Evolutionary conservation across 2,329 filamentous ascomycete species (phyloP).

Genomic region (Pezicula rhizophila): DNA sequence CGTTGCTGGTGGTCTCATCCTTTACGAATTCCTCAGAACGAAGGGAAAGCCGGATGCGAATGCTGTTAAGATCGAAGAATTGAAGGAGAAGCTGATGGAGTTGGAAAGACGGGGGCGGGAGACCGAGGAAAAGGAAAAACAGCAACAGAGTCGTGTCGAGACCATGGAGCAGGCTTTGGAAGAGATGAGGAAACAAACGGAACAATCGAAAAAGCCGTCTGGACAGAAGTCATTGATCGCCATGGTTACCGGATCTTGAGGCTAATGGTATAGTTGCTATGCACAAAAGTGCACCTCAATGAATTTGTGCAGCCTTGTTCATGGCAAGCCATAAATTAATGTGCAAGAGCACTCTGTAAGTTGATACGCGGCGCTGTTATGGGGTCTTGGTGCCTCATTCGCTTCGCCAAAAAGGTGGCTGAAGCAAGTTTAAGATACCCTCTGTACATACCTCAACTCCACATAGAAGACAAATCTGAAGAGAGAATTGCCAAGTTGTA

Average conservation of each 20-base stretch:
- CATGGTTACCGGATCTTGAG: slow-evolving; percentile 3
- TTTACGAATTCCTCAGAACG: slow-evolving; percentile 56
- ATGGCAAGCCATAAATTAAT: not conserved
- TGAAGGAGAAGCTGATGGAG: slow-evolving; percentile 49
- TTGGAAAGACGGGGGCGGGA: slow-evolving; percentile 41
- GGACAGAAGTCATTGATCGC: slow-evolving; percentile 15
- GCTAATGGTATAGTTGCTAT: not conserved
- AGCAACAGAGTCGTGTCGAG: slow-evolving; percentile 23
- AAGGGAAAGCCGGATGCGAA: slow-evolving; percentile 56
- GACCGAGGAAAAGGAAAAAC: slow-evolving; percentile 45
- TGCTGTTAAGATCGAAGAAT: slow-evolving; percentile 43
- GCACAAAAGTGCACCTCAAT: not conserved
- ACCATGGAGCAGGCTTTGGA: slow-evolving; percentile 26
- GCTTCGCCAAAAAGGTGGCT: slow-evolving; percentile 1
- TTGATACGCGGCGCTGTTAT: too few relatives aligned
- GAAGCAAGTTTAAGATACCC: slow-evolving; percentile 7
- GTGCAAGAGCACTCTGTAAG: slow-evolving; percentile 1
- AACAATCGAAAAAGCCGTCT: slow-evolving; percentile 9
- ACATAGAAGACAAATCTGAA: slow-evolving; percentile 5
- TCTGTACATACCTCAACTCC: slow-evolving; percentile 8
- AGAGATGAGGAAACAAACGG: slow-evolving; percentile 17
- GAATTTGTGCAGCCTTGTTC: too few relatives aligned
- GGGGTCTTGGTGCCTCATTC: not conserved
- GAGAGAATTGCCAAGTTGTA: not conserved
- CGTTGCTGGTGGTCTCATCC: slow-evolving; percentile 49